Conservation (phyloP, 768 basidiomycete species). For the Termitomyces sp. region DNA sequence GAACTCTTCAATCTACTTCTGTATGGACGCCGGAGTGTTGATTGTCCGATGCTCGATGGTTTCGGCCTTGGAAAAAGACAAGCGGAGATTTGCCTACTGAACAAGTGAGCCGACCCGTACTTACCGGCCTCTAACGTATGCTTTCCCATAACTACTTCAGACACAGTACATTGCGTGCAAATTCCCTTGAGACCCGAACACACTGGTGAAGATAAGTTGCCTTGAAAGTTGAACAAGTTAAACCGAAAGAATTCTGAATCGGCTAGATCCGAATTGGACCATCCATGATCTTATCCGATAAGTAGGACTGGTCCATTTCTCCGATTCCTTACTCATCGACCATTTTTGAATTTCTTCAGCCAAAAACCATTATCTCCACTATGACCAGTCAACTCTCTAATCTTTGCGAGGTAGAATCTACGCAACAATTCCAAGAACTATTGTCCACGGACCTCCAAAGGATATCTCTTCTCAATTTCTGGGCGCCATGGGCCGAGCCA, state of each 20-base stretch:
- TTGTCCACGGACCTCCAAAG: constrained; percentile 75
- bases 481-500: constrained; percentile 91
- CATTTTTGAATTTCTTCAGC: too few relatives aligned
- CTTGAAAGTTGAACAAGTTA: too few relatives aligned
- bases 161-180: too few relatives aligned
- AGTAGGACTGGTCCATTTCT: not conserved
- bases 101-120: not conserved
- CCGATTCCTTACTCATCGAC: constrained; percentile 13
- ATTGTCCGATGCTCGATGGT: not conserved
- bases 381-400: constrained; percentile 19
- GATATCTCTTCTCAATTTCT: constrained; percentile 89
- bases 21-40: not conserved
- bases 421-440: constrained; percentile 69
- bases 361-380: not conserved
- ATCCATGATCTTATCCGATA: constrained; percentile 19
- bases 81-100: not conserved
- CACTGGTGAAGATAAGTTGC: too few relatives aligned
- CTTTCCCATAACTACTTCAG: too few relatives aligned
- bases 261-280: constrained; percentile 18
- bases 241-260: too few relatives aligned
- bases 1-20: not conserved
- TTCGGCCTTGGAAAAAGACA: not conserved
- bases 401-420: constrained; percentile 46
- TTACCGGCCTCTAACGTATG: not conserved
- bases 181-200: too few relatives aligned